Conservation (phyloP, 2,329 filamentous ascomycete species). For the Alternaria arbusti region DNA sequence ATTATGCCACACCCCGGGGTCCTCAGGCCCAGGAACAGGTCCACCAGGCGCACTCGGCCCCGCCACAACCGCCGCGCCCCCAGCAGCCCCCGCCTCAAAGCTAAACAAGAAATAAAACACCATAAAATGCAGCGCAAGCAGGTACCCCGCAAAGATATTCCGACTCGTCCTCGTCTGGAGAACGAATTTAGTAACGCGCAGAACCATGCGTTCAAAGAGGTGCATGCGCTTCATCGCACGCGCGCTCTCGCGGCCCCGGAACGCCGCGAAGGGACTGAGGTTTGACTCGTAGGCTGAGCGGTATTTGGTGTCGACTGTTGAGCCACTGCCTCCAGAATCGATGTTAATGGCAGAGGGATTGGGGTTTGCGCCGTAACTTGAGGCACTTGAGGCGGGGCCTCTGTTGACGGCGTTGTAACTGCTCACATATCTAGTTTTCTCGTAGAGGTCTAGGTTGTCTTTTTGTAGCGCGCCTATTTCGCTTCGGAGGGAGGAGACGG, state of each 20-base stretch:
- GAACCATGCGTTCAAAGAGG: conserved; percentile 85
- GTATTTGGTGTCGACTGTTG: conserved; percentile 70
- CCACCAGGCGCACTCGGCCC: conserved; percentile 36
- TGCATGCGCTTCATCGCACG: conserved; percentile 93
- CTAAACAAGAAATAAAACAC: conserved; percentile 88
- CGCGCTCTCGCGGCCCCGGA: conserved; percentile 89
- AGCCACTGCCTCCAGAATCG: conserved; percentile 10
- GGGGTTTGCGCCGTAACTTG: conserved; percentile 68
- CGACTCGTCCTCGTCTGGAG: conserved; percentile 87
- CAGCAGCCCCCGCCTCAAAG: conserved; percentile 62
- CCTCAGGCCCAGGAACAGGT: conserved; percentile 18
- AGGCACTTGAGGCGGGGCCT: conserved; percentile 63
- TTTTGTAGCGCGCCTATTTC: conserved; percentile 92
- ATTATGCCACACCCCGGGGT: conserved; percentile 44
- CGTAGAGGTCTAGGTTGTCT: conserved; percentile 94
- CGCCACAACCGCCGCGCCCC: conserved; percentile 34
- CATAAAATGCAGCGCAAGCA: conserved; percentile 83
- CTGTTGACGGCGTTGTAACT: conserved; percentile 87
- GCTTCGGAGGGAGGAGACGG: conserved; percentile 83
- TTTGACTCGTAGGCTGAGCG: conserved; percentile 92
- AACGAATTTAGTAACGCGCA: conserved; percentile 89
- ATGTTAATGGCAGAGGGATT: conserved; percentile 77
- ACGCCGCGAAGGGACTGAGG: conserved; percentile 93
- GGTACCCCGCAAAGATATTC: conserved; percentile 93
- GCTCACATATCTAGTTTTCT: conserved; percentile 96